phyloP scores from a whole-genome alignment of 1,139 yeast genomes.

The Geotrichum siamense region DNA sequence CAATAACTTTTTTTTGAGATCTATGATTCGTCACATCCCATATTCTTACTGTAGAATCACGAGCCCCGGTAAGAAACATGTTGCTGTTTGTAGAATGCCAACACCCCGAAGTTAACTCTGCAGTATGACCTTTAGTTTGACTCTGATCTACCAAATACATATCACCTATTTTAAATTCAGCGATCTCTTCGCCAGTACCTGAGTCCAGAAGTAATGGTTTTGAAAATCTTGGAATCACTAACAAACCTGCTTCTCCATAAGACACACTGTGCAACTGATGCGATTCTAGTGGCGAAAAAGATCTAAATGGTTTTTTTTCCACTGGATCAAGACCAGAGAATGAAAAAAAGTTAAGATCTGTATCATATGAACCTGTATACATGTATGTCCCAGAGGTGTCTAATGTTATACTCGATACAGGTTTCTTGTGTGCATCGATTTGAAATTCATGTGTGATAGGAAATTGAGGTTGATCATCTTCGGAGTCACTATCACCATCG shows the following conservation, averaged over 20 bases:
- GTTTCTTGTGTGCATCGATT: slow-evolving; percentile 28
- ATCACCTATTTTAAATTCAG: slow-evolving; percentile 33
- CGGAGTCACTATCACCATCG: slow-evolving; percentile 22
- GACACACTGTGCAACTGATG: slow-evolving; percentile 27
- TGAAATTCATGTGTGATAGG: slow-evolving; percentile 34
- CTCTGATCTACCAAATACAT: slow-evolving; percentile 36
- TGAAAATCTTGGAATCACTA: slow-evolving; percentile 28
- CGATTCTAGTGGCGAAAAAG: slow-evolving; percentile 31
- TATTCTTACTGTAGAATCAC: slow-evolving; percentile 35
- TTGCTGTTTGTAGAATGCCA: slow-evolving; percentile 29
- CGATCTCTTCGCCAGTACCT: slow-evolving; percentile 28
- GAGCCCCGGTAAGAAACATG: slow-evolving; percentile 30
- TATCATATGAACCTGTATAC: slow-evolving; percentile 31
- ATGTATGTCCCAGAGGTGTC: slow-evolving; percentile 33
- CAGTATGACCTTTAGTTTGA: slow-evolving; percentile 36
- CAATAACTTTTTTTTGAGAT: slow-evolving; percentile 30
- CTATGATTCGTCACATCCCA: slow-evolving; percentile 32
- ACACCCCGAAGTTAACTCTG: slow-evolving; percentile 32
- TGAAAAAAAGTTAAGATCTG: slow-evolving; percentile 32
- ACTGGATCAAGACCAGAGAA: slow-evolving; percentile 33
- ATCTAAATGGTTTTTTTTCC: slow-evolving; percentile 27
- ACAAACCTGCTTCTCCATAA: slow-evolving; percentile 24
- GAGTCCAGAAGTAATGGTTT: slow-evolving; percentile 26
- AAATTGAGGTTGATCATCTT: slow-evolving; percentile 26
- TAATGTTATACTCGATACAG: slow-evolving; percentile 28